A percentile compares a stretch with the other conserved stretches of the same genome.
These are phyloP conservation scores for Saccharomyces jurei DNA, from an alignment of 805 yeast genomes.

Conservation along the genomic window DNA sequence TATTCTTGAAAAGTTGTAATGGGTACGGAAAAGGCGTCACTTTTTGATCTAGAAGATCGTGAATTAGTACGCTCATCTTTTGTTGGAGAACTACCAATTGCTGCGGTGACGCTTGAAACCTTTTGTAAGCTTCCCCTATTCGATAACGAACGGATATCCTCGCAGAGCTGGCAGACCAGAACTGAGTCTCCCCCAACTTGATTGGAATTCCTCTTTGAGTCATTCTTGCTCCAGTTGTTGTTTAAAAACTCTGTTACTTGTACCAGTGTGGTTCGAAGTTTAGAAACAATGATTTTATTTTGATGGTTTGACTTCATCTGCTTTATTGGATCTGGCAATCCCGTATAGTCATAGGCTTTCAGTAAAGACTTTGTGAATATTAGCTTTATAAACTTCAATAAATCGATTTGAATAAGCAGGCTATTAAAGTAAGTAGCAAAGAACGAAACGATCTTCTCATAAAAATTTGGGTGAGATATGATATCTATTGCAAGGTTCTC, in stretches of 20 bases:
- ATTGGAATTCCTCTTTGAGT: constrained; percentile 2
- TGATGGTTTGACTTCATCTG: background rate
- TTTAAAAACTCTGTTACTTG: constrained; percentile 12
- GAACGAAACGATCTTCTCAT: constrained; percentile 14
- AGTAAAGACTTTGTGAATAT: constrained; percentile 20
- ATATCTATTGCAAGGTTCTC: constrained; percentile 13
- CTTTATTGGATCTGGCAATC: background rate
- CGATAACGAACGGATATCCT: constrained; percentile 15
- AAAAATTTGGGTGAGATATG: constrained; percentile 12
- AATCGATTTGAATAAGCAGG: constrained; percentile 29
- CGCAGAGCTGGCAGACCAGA: constrained; percentile 27
- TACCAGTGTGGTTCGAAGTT: constrained; percentile 1
- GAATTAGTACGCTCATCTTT: background rate
- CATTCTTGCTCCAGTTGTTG: constrained; percentile 19
- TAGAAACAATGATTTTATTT: background rate
- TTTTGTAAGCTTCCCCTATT: background rate
- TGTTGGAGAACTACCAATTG: background rate
- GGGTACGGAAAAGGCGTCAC: constrained; percentile 7
- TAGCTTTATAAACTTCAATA: constrained; percentile 26
- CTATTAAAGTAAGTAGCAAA: constrained; percentile 26
- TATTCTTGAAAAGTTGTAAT: background rate
- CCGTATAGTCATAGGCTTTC: background rate
- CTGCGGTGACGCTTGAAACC: background rate
- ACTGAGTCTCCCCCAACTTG: constrained; percentile 31
- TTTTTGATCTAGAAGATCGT: background rate